Percentiles rank a stretch among this genome's conserved stretches.
Conservation (phyloP, 768 basidiomycete species). For the Boletales sp. region DNA sequence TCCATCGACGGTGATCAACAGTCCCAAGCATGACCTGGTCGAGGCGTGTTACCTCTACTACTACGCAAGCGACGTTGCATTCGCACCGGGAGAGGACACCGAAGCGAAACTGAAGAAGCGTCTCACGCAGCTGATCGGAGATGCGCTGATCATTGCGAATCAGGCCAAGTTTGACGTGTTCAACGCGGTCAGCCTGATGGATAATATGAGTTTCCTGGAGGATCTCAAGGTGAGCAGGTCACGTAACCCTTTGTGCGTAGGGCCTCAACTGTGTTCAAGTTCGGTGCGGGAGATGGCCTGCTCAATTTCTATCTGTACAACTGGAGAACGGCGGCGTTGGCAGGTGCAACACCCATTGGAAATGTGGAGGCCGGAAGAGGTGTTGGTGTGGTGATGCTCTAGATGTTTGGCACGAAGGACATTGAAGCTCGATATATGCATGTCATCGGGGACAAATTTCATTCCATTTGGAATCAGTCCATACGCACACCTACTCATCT, state of each 20-base stretch:
- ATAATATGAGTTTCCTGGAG: slow-evolving; percentile 78
- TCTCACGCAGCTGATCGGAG: slow-evolving; percentile 67
- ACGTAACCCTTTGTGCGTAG: neutral
- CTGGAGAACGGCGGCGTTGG: slow-evolving; percentile 80
- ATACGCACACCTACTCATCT: slow-evolving; percentile 3
- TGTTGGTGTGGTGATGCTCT: slow-evolving; percentile 94
- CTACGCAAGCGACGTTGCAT: slow-evolving; percentile 81
- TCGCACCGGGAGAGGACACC: slow-evolving; percentile 58
- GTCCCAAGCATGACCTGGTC: slow-evolving; percentile 64
- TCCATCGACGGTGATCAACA: slow-evolving; percentile 87
- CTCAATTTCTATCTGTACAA: slow-evolving; percentile 95
- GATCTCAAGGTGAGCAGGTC: slow-evolving; percentile 68
- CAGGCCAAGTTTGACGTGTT: slow-evolving; percentile 92
- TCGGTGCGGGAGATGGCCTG: slow-evolving; percentile 88
- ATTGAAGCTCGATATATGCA: neutral
- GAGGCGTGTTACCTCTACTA: slow-evolving; percentile 96
- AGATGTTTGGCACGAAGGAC: slow-evolving; percentile 11
- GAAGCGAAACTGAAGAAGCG: slow-evolving; percentile 63
- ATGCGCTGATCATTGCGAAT: slow-evolving; percentile 79
- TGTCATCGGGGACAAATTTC: too few relatives aligned
- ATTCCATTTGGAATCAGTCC: neutral
- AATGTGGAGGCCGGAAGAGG: slow-evolving; percentile 64
- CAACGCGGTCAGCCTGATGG: slow-evolving; percentile 94
- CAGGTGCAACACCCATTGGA: slow-evolving; percentile 60
- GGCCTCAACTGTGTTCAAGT: slow-evolving; percentile 46